A percentile compares a stretch with the other conserved stretches of the same genome.
phyloP scores from a whole-genome alignment of 1,284 basidiomycete genomes.

The Anthracocystis setariae region DNA sequence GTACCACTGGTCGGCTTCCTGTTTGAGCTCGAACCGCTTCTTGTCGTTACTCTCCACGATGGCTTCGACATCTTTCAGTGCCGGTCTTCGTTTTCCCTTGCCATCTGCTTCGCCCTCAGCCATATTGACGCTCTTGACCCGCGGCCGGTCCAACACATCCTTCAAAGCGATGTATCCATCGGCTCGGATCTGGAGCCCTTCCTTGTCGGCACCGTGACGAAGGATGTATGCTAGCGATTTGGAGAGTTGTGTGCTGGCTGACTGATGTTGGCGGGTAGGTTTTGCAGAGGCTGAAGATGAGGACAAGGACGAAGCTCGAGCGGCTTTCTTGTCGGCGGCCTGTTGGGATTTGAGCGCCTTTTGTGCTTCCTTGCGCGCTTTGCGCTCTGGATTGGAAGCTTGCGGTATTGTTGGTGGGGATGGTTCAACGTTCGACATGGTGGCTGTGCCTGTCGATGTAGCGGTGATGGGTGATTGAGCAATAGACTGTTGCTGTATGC shows the following conservation, averaged over 20 bases:
- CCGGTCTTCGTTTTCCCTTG: constrained; percentile 21
- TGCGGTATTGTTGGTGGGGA: neutral
- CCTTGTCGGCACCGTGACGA: constrained; percentile 81
- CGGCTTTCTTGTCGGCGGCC: constrained; percentile 33
- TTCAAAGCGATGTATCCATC: constrained; percentile 82
- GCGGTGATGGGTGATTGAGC: too few relatives aligned
- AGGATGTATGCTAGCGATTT: constrained; percentile 86
- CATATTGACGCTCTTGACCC: constrained; percentile 57
- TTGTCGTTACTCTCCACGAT: constrained; percentile 59
- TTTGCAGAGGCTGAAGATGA: neutral
- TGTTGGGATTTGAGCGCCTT: constrained; percentile 33
- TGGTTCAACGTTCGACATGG: neutral
- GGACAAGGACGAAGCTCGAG: constrained; percentile 5
- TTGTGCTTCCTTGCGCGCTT: constrained; percentile 51
- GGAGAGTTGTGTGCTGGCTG: constrained; percentile 70
- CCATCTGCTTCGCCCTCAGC: constrained; percentile 13
- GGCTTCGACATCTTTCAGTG: constrained; percentile 41
- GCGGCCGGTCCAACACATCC: constrained; percentile 69
- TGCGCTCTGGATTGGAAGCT: constrained; percentile 30
- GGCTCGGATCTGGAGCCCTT: constrained; percentile 77
- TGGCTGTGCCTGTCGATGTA: neutral
- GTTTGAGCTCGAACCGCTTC: constrained; percentile 60
- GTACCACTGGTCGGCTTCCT: constrained; percentile 70
- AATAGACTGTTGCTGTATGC: too few relatives aligned
- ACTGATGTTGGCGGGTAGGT: neutral